These are phyloP conservation scores for Hypoxylon trugodes DNA, from an alignment of 495 filamentous ascomycete species.

Conservation along the genomic window DNA sequence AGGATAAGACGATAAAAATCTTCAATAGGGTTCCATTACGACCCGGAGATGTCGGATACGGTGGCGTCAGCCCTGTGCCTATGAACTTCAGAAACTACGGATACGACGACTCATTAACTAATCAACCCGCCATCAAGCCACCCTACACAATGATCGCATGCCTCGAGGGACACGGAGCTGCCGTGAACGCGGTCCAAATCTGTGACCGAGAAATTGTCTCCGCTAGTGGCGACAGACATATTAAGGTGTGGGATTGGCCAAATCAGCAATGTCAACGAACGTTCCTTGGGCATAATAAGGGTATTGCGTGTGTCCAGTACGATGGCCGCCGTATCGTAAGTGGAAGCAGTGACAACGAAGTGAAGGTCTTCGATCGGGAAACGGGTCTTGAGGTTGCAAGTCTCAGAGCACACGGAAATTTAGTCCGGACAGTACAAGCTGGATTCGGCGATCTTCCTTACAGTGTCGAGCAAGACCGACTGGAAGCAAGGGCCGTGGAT, in stretches of 20 bases:
- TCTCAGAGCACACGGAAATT: constrained; percentile 77
- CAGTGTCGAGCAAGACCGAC: constrained; percentile 72
- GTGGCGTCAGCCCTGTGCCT: constrained; percentile 60
- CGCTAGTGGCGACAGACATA: constrained; percentile 88
- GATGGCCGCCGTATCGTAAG: constrained; percentile 97
- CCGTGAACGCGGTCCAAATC: constrained; percentile 96
- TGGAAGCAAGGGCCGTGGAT: constrained; percentile 77
- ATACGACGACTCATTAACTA: constrained; percentile 54
- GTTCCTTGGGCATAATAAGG: constrained; percentile 87
- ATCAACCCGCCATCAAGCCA: constrained; percentile 57
- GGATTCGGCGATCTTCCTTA: constrained; percentile 90
- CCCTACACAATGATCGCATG: constrained; percentile 81
- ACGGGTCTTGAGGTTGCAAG: constrained; percentile 88
- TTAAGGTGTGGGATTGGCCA: constrained; percentile 93
- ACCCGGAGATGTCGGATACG: constrained; percentile 73
- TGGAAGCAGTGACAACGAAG: constrained; percentile 92
- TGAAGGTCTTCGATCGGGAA: constrained; percentile 89
- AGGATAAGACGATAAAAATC: constrained; percentile 94
- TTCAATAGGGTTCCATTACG: constrained; percentile 83
- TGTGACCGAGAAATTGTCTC: constrained; percentile 87
- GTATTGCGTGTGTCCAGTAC: constrained; percentile 97
- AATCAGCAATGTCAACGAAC: constrained; percentile 78
- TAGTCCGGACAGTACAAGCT: constrained; percentile 94
- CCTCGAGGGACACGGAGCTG: constrained; percentile 83
- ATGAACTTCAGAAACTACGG: constrained; percentile 58